Evolutionary conservation across 129 eudicot genomes (phyloP), one percentile per base, ranked within the genome.

Genomic region (Rutidosis leptorrhynchoides): DNA sequence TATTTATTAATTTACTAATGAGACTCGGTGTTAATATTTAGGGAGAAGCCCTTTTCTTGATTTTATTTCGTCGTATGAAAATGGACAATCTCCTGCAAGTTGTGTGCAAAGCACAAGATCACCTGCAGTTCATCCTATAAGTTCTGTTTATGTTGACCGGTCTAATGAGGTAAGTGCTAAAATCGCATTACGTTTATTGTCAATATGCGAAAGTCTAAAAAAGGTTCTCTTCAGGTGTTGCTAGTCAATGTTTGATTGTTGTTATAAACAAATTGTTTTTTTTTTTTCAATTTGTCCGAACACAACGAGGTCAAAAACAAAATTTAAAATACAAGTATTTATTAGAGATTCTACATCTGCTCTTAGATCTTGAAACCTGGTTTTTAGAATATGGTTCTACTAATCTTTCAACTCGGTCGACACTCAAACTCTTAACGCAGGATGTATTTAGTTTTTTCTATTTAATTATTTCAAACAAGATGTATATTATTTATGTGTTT

Each of bases 21-120:
- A 58, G 46, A 33, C 32, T 53, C 28, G 1, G 69, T 73, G 68
- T 30, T 37, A 0, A 55, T 65, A 62, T 73, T 64, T 24, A 90
- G 97, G 97, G 58, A 56, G 69, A 72, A 76, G 63, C 74, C 81
- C 91, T 43, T 74, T 53, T 60, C 61, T 77, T 29, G 84, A 81
- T 71, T 53, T 75, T 72, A 77, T 88, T 70, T 71, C 76, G 64
- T 53, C 77, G 29, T 81, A 60, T 63, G 84, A 76, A 55, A 79
- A 81, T 43, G 87, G 84, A 29, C 70, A 58, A 57, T 51, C 78
- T 71, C 77, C 79, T 60, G 84, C 78, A 68, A 71, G 48, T 63
- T 69, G 75, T 62, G 35, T 27, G 27, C 81, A 46, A 51, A 78
- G 42, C 84, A 49, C 82, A 49, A 83, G 70, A 73, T 79, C 69